A percentile compares a stretch with the other conserved stretches of the same genome.
These are phyloP conservation scores for Candida sakaeoensis DNA, from an alignment of 805 yeast species.

Conservation along the genomic window DNA sequence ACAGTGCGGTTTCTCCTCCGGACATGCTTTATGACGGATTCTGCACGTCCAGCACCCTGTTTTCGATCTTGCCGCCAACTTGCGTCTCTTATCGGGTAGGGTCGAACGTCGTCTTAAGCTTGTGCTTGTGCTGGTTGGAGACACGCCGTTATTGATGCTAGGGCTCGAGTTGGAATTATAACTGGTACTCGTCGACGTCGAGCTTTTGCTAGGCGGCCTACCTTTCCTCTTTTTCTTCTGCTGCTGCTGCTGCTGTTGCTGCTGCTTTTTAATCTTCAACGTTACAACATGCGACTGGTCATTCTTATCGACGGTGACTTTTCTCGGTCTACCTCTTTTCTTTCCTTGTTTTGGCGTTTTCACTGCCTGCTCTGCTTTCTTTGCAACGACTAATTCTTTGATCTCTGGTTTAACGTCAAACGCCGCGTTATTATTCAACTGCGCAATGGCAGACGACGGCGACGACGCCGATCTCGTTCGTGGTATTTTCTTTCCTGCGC, in stretches of 20 bases:
- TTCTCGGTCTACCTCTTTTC: background rate
- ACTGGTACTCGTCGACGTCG: no score
- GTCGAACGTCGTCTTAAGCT: background rate
- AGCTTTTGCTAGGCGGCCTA: no score
- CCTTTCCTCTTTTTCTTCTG: background rate
- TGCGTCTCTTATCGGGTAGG: constrained; percentile 16
- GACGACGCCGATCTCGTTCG: background rate
- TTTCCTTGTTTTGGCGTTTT: background rate
- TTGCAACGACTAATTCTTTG: background rate
- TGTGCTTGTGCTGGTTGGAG: background rate
- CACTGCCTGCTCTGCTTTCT: background rate
- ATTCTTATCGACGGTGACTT: background rate
- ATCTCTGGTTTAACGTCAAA: background rate
- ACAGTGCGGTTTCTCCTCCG: constrained; percentile 62
- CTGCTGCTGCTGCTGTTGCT: no score
- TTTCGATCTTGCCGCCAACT: constrained; percentile 38
- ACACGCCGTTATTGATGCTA: background rate
- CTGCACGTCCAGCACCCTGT: constrained; percentile 81
- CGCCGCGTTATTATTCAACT: background rate
- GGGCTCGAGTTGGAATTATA: background rate
- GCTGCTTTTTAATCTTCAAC: no score
- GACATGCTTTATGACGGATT: constrained; percentile 67
- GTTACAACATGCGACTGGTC: background rate
- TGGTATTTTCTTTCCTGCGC: background rate
- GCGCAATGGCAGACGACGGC: background rate